Evolutionary conservation across 1,139 yeast genomes (phyloP).

Genomic region (Geotrichum cucujoidarum): DNA sequence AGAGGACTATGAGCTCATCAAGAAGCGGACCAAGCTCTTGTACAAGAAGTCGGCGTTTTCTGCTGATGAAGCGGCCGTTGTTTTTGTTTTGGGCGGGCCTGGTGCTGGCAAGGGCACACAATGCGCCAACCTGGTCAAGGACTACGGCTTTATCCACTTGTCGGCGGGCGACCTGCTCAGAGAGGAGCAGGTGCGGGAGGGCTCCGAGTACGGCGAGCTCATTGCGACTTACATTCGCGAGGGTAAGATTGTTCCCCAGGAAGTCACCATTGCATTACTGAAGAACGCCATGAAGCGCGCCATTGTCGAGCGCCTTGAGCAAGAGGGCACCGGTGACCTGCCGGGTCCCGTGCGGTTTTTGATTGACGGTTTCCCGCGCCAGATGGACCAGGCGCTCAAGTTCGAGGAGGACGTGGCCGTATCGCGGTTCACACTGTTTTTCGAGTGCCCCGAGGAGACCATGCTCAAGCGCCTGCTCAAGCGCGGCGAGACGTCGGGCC

Average conservation of each 20-base stretch:
- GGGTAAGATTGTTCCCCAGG: slow-evolving; percentile 93
- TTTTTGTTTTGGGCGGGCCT: slow-evolving; percentile 75
- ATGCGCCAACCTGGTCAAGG: slow-evolving; percentile 75
- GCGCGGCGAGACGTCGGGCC: slow-evolving; percentile 92
- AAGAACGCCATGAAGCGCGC: slow-evolving; percentile 69
- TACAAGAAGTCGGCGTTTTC: slow-evolving; percentile 45
- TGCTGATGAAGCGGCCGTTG: slow-evolving; percentile 63
- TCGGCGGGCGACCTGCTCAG: slow-evolving; percentile 94
- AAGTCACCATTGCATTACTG: slow-evolving; percentile 79
- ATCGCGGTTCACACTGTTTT: slow-evolving; percentile 57
- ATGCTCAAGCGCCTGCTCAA: slow-evolving; percentile 82
- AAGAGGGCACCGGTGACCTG: slow-evolving; percentile 25
- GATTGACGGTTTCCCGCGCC: slow-evolving; percentile 95
- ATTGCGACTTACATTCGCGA: slow-evolving; percentile 80
- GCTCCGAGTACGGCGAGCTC: slow-evolving; percentile 78
- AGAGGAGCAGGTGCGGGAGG: slow-evolving; percentile 81
- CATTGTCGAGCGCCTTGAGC: slow-evolving; percentile 21
- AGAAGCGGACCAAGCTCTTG: slow-evolving; percentile 23
- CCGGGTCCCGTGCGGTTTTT: slow-evolving; percentile 62
- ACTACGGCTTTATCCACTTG: slow-evolving; percentile 78
- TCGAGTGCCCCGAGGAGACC: slow-evolving; percentile 87
- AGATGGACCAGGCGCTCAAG: slow-evolving; percentile 94
- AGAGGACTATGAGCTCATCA: slow-evolving; percentile 53
- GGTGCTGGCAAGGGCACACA: slow-evolving; percentile 98
- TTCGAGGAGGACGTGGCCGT: slow-evolving; percentile 77